These are phyloP conservation scores for Bipolaris zeicola DNA, from an alignment of 2,329 filamentous ascomycete genomes.

Conservation along the genomic window DNA sequence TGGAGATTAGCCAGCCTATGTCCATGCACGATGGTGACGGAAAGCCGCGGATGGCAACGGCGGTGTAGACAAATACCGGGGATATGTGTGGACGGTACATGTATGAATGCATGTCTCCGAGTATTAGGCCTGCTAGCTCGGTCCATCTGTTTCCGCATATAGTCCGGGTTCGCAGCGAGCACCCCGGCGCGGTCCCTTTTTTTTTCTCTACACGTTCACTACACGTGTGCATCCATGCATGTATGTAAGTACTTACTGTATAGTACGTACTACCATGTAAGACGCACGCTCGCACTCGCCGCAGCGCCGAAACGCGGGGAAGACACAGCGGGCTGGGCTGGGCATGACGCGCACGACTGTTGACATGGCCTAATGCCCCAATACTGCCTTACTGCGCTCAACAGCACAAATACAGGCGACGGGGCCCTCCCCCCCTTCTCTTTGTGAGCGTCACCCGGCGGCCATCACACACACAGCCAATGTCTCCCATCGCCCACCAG, in stretches of 20 bases:
- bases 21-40: constrained; percentile 33
- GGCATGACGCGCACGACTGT: constrained; percentile 12
- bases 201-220: too few species aligned
- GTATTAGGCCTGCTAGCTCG: constrained; percentile 30
- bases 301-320: constrained; percentile 14
- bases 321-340: constrained; percentile 10
- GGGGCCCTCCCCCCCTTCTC: too few species aligned
- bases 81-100: too few species aligned
- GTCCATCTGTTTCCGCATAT: constrained; percentile 37
- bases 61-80: neutral
- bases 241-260: neutral
- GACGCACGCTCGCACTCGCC: neutral
- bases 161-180: constrained; percentile 14
- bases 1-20: constrained; percentile 21
- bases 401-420: neutral
- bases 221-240: too few species aligned
- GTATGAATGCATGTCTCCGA: too few species aligned
- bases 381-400: neutral
- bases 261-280: too few species aligned
- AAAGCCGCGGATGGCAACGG: constrained; percentile 42
- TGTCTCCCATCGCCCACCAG: constrained; percentile 3
- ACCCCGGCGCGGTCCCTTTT: neutral
- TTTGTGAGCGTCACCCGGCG: constrained; percentile 3
- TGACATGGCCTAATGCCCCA: neutral
- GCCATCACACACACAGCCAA: constrained; percentile 18